phyloP scores from a whole-genome alignment of 2,329 filamentous ascomycete species.

The Hypoxylon sp. region DNA sequence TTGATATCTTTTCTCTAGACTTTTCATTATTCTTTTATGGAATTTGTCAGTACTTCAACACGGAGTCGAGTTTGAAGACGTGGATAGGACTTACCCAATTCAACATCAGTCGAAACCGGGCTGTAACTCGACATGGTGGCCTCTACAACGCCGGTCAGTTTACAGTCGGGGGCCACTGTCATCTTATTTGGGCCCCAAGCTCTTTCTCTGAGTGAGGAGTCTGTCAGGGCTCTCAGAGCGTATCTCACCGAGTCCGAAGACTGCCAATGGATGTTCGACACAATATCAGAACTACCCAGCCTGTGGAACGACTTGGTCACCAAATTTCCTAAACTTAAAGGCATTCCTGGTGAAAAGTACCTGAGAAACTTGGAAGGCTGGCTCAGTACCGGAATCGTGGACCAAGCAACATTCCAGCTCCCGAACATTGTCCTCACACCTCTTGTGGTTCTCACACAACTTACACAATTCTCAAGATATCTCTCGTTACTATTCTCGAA shows the following conservation, averaged over 20 bases:
- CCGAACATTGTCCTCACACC: slow-evolving; percentile 5
- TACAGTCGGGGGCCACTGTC: neutral
- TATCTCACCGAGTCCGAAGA: neutral
- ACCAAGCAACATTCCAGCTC: neutral
- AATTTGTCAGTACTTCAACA: too few species aligned
- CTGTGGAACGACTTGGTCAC: neutral
- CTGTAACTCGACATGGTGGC: too few species aligned
- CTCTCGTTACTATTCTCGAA: neutral
- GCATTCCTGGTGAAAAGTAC: neutral
- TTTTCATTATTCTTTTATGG: too few species aligned
- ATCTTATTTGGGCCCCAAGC: slow-evolving; percentile 3
- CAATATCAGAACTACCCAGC: neutral
- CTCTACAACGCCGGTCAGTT: too few species aligned
- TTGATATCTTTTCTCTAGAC: too few species aligned
- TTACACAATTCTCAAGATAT: slow-evolving; percentile 6
- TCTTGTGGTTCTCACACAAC: slow-evolving; percentile 4
- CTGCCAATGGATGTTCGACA: neutral
- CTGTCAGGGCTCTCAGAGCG: neutral
- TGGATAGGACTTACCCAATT: too few species aligned
- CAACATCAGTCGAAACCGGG: too few species aligned
- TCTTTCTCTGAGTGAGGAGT: slow-evolving; percentile 3
- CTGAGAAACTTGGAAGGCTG: neutral
- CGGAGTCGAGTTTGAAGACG: too few species aligned
- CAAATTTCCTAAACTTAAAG: neutral
- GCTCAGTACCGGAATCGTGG: neutral